Conservation (phyloP, 2,329 filamentous ascomycete species). For the Graphium sp. region DNA sequence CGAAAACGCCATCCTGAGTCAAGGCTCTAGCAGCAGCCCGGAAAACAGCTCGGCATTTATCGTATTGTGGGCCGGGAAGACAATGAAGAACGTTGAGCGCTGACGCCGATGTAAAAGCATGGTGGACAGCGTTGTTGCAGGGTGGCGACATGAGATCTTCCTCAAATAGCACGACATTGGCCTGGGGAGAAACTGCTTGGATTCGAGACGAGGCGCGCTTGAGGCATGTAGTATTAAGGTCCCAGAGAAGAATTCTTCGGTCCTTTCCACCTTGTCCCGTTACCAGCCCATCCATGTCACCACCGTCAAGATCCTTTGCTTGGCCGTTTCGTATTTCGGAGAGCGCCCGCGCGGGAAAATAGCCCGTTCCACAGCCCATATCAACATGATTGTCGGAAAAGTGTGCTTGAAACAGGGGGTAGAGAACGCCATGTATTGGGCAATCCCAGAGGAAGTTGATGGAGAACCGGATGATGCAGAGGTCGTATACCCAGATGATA, state of each 20-base stretch:
- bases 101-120: slow-evolving; percentile 20
- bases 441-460: slow-evolving; percentile 19
- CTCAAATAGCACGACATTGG: slow-evolving; percentile 12
- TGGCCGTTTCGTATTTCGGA: not conserved
- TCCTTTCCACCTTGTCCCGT: not conserved
- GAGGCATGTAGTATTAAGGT: slow-evolving; percentile 17
- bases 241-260: slow-evolving; percentile 16
- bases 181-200: slow-evolving; percentile 6
- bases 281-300: not conserved
- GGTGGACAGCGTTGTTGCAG: slow-evolving; percentile 10
- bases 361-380: slow-evolving; percentile 21
- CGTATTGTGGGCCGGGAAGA: slow-evolving; percentile 8
- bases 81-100: slow-evolving; percentile 12
- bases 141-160: slow-evolving; percentile 14
- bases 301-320: not conserved
- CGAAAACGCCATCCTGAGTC: slow-evolving; percentile 3
- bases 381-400: slow-evolving; percentile 19
- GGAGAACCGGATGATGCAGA: slow-evolving; percentile 16
- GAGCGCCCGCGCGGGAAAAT: slow-evolving; percentile 15
- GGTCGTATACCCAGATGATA: slow-evolving; percentile 16
- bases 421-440: slow-evolving; percentile 11
- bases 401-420: slow-evolving; percentile 16
- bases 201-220: slow-evolving; percentile 11
- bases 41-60: slow-evolving; percentile 7
- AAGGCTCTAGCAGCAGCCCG: slow-evolving; percentile 5